A percentile compares a stretch with the other conserved stretches of the same genome.
Conservation (phyloP, 2,329 filamentous ascomycete species). For the Penicillium paneum region DNA sequence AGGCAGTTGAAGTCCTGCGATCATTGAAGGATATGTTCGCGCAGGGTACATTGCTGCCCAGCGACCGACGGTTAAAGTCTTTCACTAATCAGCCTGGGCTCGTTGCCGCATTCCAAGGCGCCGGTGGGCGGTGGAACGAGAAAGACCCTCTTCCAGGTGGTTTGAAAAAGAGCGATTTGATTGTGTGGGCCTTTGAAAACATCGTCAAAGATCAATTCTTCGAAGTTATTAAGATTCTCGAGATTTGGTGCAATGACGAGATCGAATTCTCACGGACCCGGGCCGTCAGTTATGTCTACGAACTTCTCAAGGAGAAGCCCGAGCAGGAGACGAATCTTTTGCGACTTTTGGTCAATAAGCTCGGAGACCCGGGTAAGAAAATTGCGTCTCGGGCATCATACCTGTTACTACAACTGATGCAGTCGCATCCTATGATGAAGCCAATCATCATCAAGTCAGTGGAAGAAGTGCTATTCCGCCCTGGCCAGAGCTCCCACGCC, state of each 20-base stretch:
- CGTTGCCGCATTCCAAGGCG: conserved; percentile 65
- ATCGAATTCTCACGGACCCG: conserved; percentile 87
- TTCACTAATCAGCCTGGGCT: conserved; percentile 80
- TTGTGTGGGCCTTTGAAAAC: conserved; percentile 89
- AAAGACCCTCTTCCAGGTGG: conserved; percentile 70
- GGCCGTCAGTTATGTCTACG: conserved; percentile 86
- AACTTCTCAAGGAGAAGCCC: conserved; percentile 88
- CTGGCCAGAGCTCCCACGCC: conserved; percentile 80
- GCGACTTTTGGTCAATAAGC: conserved; percentile 88
- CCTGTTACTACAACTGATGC: conserved; percentile 85
- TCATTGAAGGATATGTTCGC: conserved; percentile 93
- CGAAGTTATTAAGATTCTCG: conserved; percentile 84
- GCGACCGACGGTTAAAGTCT: conserved; percentile 72
- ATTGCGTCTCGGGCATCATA: conserved; percentile 92
- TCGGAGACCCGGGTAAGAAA: conserved; percentile 92
- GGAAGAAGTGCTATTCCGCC: conserved; percentile 84
- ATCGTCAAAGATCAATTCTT: conserved; percentile 95
- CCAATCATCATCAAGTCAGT: conserved; percentile 77
- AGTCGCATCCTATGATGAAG: conserved; percentile 91
- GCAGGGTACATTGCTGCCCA: conserved; percentile 78
- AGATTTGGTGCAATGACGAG: conserved; percentile 91
- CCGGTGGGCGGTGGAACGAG: conserved; percentile 61
- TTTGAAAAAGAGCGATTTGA: conserved; percentile 71
- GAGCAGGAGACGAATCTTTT: conserved; percentile 95
- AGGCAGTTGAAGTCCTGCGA: conserved; percentile 86